Percentiles rank a stretch among this genome's conserved stretches.
Conservation (phyloP, 2,329 filamentous ascomycete genomes). For the Sordariomycetes sp. region DNA sequence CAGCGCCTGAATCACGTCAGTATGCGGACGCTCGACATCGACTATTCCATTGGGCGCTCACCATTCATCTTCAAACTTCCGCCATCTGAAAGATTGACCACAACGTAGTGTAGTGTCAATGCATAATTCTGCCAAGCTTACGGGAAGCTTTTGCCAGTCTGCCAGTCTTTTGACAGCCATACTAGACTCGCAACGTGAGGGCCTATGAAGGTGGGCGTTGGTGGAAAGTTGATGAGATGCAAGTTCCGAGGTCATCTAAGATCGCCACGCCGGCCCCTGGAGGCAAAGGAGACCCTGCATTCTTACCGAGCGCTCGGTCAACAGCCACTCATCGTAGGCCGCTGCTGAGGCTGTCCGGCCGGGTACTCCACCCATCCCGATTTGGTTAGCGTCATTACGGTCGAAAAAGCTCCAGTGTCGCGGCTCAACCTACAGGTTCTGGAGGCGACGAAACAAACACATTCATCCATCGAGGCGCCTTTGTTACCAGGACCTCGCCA, state of each 20-base stretch:
- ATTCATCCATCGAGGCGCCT: slow-evolving; percentile 92
- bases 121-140: slow-evolving; percentile 77
- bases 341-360: too few relatives aligned
- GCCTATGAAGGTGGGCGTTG: neutral
- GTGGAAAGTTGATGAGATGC: neutral
- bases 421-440: slow-evolving; percentile 9
- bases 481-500: too few relatives aligned
- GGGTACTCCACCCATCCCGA: too few relatives aligned
- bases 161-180: slow-evolving; percentile 41
- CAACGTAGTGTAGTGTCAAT: slow-evolving; percentile 92
- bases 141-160: slow-evolving; percentile 81
- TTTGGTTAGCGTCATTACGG: slow-evolving; percentile 15
- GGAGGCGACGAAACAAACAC: neutral
- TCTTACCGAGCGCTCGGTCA: neutral
- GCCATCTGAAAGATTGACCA: slow-evolving; percentile 96
- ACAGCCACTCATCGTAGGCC: neutral
- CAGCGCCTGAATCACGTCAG: slow-evolving; percentile 50
- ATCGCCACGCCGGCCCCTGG: neutral
- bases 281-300: too few relatives aligned
- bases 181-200: neutral
- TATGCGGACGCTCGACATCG: neutral
- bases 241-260: neutral
- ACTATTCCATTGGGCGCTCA: slow-evolving; percentile 26
- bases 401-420: slow-evolving; percentile 38
- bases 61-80: slow-evolving; percentile 80